A percentile compares a stretch with the other conserved stretches of the same genome.
Conservation (phyloP, 108 stramenopile genomes). For the Asterionellopsis glacialis region DNA sequence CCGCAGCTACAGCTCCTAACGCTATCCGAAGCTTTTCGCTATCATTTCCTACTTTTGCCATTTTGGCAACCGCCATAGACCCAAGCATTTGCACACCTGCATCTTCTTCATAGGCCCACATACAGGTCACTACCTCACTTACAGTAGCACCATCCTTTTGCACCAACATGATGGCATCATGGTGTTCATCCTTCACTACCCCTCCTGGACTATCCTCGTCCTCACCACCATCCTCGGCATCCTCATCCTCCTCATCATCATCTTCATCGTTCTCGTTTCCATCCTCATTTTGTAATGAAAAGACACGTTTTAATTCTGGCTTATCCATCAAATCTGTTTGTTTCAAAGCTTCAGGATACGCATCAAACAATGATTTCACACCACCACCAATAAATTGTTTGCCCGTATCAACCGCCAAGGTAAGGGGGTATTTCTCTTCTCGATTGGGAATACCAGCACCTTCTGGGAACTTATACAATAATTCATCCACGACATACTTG, state of each 20-base stretch:
- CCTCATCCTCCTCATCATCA: conserved; percentile 17
- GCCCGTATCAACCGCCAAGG: conserved; percentile 61
- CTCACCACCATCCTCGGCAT: conserved; percentile 28
- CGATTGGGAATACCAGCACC: conserved; percentile 57
- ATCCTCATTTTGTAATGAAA: conserved; percentile 26
- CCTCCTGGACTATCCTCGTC: conserved; percentile 27
- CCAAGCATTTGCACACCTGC: conserved; percentile 86
- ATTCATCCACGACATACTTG: conserved; percentile 82
- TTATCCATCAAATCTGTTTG: conserved; percentile 53
- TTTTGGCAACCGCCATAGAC: conserved; percentile 52
- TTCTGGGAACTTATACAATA: conserved; percentile 81
- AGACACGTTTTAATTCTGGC: conserved; percentile 37
- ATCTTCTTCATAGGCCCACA: conserved; percentile 91
- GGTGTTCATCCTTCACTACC: conserved; percentile 72
- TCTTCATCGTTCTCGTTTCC: conserved; percentile 17
- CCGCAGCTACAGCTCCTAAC: conserved; percentile 59
- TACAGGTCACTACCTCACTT: conserved; percentile 61
- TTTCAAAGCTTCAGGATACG: conserved; percentile 65
- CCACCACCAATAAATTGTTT: conserved; percentile 90
- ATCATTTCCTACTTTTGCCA: conserved; percentile 18
- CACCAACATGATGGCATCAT: conserved; percentile 87
- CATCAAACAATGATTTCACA: conserved; percentile 70
- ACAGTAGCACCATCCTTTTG: conserved; percentile 54
- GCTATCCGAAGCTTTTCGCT: conserved; percentile 42
- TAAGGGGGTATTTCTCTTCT: conserved; percentile 60